phyloP scores from a whole-genome alignment of 2,329 filamentous ascomycete genomes.

The Calonectria honghensis region DNA sequence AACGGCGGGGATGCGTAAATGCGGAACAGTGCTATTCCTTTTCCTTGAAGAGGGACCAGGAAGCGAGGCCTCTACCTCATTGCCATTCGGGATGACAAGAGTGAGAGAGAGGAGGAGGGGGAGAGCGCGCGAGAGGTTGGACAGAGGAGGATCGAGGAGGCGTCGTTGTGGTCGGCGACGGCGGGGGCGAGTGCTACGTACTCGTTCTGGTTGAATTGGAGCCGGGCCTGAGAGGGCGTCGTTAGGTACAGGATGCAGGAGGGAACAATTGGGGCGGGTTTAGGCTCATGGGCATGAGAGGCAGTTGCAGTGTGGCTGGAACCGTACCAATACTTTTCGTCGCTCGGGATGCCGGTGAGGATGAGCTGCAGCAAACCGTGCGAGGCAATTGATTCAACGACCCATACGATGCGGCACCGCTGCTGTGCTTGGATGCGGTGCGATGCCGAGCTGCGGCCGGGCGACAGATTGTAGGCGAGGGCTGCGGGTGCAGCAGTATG shows the following conservation, averaged over 20 bases:
- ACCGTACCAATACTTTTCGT: conserved; percentile 41
- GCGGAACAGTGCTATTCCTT: conserved; percentile 8
- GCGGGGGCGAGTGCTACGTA: conserved; percentile 29
- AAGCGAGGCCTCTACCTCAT: conserved; percentile 28
- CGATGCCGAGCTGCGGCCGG: conserved; percentile 23
- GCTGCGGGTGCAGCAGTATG: conserved; percentile 28
- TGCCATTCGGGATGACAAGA: conserved; percentile 11
- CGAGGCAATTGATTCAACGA: conserved; percentile 44
- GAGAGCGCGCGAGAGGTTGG: conserved; percentile 21
- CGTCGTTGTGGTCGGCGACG: conserved; percentile 29
- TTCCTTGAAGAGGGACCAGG: conserved; percentile 6
- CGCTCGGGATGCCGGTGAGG: conserved; percentile 35
- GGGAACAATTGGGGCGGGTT: conserved; percentile 30
- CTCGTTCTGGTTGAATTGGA: conserved; percentile 29
- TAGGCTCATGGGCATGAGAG: conserved; percentile 8
- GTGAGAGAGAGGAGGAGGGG: conserved; percentile 6
- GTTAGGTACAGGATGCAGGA: conserved; percentile 38
- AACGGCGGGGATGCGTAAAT: conserved; percentile 32
- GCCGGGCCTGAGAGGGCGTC: conserved; percentile 18
- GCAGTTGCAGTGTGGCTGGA: conserved; percentile 26
- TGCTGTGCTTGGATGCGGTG: conserved; percentile 30
- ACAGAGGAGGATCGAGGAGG: conserved; percentile 32
- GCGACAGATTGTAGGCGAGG: conserved; percentile 19
- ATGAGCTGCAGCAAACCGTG: conserved; percentile 42
- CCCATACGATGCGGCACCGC: conserved; percentile 42